A percentile compares a stretch with the other conserved stretches of the same genome.
These are phyloP conservation scores for Eugenia klotzschiana DNA, from an alignment of 441 rosid species.

Conservation along the genomic window DNA sequence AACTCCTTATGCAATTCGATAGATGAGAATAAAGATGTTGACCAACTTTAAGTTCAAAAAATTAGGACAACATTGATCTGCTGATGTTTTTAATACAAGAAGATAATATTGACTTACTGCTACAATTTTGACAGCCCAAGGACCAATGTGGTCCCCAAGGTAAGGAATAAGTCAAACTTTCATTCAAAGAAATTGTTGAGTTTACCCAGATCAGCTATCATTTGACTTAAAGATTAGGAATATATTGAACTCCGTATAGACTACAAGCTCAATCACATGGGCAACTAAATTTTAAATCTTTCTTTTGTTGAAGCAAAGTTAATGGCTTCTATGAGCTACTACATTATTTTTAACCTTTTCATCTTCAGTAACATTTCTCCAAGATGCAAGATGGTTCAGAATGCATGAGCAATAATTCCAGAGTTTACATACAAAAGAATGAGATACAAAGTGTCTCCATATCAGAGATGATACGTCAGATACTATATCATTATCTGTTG, in stretches of 20 bases:
- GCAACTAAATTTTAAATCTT: not conserved
- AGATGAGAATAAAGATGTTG: not conserved
- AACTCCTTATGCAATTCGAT: not conserved
- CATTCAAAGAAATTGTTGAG: not conserved
- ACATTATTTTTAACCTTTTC: not conserved
- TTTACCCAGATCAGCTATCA: not conserved
- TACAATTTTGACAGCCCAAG: not conserved
- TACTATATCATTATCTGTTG: not conserved
- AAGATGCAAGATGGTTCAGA: not conserved
- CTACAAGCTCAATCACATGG: not conserved
- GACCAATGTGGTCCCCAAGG: not conserved
- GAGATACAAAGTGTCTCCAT: not conserved
- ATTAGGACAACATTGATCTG: not conserved
- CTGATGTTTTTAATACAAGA: not conserved
- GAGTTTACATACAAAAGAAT: not conserved
- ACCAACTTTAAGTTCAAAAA: not conserved
- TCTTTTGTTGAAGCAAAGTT: not conserved
- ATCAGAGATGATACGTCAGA: not conserved
- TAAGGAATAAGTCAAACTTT: not conserved
- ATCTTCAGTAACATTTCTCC: not conserved
- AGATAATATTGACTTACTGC: not conserved
- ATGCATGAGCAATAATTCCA: not conserved
- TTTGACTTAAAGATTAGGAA: not conserved
- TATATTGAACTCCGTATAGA: not conserved
- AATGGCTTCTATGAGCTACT: not conserved